A percentile compares a stretch with the other conserved stretches of the same genome.
phyloP scores from a whole-genome alignment of 768 basidiomycete genomes.

The Psilocybe sp. region DNA sequence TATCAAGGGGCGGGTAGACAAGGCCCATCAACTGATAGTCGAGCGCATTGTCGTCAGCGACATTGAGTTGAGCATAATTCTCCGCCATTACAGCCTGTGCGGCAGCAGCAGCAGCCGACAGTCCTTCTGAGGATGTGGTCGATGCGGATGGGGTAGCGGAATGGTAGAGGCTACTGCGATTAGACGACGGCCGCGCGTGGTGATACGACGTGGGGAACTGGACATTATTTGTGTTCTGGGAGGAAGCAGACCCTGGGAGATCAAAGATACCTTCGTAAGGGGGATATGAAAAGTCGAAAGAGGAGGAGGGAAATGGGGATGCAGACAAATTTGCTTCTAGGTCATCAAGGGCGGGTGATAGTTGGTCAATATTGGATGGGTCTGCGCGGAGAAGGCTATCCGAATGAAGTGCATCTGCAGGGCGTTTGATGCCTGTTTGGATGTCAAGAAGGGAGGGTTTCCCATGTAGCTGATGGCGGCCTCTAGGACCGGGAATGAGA shows the following conservation, averaged over 20 bases:
- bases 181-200: conserved; percentile 10
- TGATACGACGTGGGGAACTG: conserved; percentile 1
- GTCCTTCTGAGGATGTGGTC: conserved; percentile 37
- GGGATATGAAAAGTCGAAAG: conserved; percentile 74
- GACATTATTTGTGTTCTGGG: conserved; percentile 13
- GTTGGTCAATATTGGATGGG: conserved; percentile 50
- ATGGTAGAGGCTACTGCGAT: conserved; percentile 20
- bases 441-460: conserved; percentile 66
- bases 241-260: conserved; percentile 30
- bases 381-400: conserved; percentile 82
- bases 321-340: conserved; percentile 27
- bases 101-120: conserved; percentile 64
- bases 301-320: conserved; percentile 60
- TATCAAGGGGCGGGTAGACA: conserved; percentile 55
- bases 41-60: conserved; percentile 54
- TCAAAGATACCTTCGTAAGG: conserved; percentile 66
- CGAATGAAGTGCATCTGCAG: conserved; percentile 76
- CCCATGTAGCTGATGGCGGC: conserved; percentile 80
- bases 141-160: conserved; percentile 21
- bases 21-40: conserved; percentile 69
- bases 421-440: conserved; percentile 70
- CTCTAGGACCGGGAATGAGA: conserved; percentile 53
- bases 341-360: conserved; percentile 29
- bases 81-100: conserved; percentile 73
- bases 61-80: conserved; percentile 64